A percentile compares a stretch with the other conserved stretches of the same genome.
These are phyloP conservation scores for Agrocybe pediades DNA, from an alignment of 768 basidiomycete genomes.

Conservation along the genomic window DNA sequence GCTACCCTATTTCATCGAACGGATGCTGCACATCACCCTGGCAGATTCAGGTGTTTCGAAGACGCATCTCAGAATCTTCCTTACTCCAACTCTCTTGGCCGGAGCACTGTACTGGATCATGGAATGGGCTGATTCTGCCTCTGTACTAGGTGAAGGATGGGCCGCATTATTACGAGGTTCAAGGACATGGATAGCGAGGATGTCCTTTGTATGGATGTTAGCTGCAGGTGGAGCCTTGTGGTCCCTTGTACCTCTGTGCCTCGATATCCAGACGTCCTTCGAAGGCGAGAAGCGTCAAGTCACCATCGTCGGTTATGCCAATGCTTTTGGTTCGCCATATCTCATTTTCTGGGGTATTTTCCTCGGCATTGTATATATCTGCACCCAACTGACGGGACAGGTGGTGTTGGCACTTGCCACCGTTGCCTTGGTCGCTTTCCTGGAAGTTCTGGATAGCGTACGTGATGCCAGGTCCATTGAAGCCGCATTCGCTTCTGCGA, in stretches of 20 bases:
- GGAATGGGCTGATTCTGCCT: slow-evolving; percentile 74
- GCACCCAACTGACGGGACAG: slow-evolving; percentile 83
- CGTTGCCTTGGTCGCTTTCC: slow-evolving; percentile 68
- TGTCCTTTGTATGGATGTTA: slow-evolving; percentile 49
- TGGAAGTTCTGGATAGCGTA: slow-evolving; percentile 82
- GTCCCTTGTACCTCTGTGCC: slow-evolving; percentile 73
- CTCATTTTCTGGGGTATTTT: slow-evolving; percentile 76
- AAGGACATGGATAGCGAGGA: slow-evolving; percentile 66
- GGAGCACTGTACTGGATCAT: slow-evolving; percentile 76
- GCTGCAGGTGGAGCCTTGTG: slow-evolving; percentile 64
- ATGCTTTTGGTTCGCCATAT: slow-evolving; percentile 88
- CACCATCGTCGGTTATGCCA: slow-evolving; percentile 79
- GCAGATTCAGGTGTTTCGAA: slow-evolving; percentile 76
- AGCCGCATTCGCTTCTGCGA: slow-evolving; percentile 49
- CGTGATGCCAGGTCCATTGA: slow-evolving; percentile 67
- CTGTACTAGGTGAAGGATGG: slow-evolving; percentile 41
- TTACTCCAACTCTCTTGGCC: slow-evolving; percentile 58
- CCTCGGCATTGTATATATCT: slow-evolving; percentile 62
- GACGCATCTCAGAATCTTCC: slow-evolving; percentile 58
- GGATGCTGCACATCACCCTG: slow-evolving; percentile 64
- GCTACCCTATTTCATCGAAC: slow-evolving; percentile 55
- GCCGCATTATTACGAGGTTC: slow-evolving; percentile 44
- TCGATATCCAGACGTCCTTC: slow-evolving; percentile 54
- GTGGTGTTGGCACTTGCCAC: slow-evolving; percentile 66
- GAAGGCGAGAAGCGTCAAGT: slow-evolving; percentile 36